Conservation (phyloP, 1,284 basidiomycete genomes). For the Gomphus sp. region DNA sequence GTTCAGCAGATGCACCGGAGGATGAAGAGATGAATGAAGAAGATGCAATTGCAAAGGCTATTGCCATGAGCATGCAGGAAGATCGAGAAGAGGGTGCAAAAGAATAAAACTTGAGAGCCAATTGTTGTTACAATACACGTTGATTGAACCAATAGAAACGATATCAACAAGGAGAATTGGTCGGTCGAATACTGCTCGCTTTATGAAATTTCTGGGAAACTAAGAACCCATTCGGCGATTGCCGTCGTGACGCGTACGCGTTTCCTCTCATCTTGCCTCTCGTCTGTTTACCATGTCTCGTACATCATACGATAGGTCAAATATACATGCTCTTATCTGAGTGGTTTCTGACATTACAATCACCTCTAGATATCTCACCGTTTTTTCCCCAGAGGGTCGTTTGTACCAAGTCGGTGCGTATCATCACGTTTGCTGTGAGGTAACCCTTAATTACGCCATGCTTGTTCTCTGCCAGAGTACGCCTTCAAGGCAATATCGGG, state of each 20-base stretch:
- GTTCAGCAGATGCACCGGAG: constrained; percentile 18
- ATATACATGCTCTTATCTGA: neutral
- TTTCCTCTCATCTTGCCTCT: neutral
- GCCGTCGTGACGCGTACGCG: constrained; percentile 6
- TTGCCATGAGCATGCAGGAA: constrained; percentile 47
- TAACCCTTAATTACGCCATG: neutral
- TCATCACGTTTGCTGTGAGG: neutral
- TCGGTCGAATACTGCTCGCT: neutral
- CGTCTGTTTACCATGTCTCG: constrained; percentile 50
- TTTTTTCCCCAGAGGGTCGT: constrained; percentile 91
- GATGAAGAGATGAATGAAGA: constrained; percentile 40
- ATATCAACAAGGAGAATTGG: neutral
- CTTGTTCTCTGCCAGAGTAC: constrained; percentile 58
- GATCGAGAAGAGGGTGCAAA: constrained; percentile 17
- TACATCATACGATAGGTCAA: constrained; percentile 71
- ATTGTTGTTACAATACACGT: neutral
- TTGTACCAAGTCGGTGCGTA: constrained; percentile 88
- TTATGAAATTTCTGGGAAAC: too few species aligned
- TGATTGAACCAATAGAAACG: neutral
- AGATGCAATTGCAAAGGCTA: constrained; percentile 53
- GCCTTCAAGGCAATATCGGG: constrained; percentile 99
- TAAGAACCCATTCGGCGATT: too few species aligned
- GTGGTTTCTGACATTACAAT: neutral
- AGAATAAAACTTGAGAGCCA: neutral
- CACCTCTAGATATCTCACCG: constrained; percentile 66